phyloP scores from a whole-genome alignment of 2,329 filamentous ascomycete genomes.

The Beauveria scarabaeidicola region DNA sequence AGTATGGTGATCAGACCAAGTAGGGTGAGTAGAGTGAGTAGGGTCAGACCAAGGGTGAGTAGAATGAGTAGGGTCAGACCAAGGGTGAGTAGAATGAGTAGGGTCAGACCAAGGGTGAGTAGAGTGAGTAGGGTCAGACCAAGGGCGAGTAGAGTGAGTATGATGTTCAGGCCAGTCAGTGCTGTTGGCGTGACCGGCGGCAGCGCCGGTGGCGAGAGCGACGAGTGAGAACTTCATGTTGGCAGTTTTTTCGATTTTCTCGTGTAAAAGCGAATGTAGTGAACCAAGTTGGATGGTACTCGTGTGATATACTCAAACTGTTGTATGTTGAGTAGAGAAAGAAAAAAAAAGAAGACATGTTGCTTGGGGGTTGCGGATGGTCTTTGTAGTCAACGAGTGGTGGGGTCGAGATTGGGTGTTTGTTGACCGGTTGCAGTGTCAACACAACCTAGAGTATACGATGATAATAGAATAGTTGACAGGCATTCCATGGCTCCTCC shows the following conservation, averaged over 20 bases:
- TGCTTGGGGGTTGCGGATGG: neutral
- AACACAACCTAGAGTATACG: neutral
- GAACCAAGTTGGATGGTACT: slow-evolving; percentile 3
- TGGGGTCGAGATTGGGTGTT: neutral
- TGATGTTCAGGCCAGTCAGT: too few species aligned
- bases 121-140: too few species aligned
- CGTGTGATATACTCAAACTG: neutral
- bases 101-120: too few species aligned
- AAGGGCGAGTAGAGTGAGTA: too few species aligned
- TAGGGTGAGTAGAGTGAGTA: too few species aligned
- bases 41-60: too few species aligned
- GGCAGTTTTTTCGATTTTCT: neutral
- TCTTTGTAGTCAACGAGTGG: slow-evolving; percentile 9
- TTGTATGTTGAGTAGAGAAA: neutral
- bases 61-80: too few species aligned
- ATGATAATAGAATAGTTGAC: too few species aligned
- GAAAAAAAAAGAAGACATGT: neutral
- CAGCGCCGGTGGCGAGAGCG: slow-evolving; percentile 8
- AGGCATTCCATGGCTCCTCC: too few species aligned
- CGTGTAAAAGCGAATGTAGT: slow-evolving; percentile 5
- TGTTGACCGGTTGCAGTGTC: neutral
- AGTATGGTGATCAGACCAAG: too few species aligned
- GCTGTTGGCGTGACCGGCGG: neutral
- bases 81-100: too few species aligned
- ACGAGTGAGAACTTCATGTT: slow-evolving; percentile 9